phyloP scores from a whole-genome alignment of 2,329 filamentous ascomycete genomes.

The Nemania sp. region DNA sequence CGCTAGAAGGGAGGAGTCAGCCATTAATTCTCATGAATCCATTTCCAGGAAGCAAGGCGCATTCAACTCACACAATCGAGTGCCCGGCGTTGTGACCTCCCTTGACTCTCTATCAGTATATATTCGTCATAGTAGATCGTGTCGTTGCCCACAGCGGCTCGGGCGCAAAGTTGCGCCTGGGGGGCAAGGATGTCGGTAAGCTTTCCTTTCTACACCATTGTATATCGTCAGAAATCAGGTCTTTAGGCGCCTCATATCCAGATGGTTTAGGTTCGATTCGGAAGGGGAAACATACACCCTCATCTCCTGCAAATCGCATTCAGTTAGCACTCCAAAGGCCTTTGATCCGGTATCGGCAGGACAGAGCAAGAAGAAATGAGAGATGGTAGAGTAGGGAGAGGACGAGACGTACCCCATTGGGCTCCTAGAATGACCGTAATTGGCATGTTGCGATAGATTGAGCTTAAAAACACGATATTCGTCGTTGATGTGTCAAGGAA shows the following conservation, averaged over 20 bases:
- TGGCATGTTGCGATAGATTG: not conserved
- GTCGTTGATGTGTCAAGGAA: too few species aligned
- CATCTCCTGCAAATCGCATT: slow-evolving; percentile 24
- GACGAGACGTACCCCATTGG: slow-evolving; percentile 39
- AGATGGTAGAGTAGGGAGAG: not conserved
- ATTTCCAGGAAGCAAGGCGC: too few species aligned
- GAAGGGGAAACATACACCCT: slow-evolving; percentile 32
- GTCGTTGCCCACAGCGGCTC: slow-evolving; percentile 16
- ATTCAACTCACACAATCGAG: slow-evolving; percentile 34
- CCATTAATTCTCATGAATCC: slow-evolving; percentile 6
- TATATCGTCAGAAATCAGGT: not conserved
- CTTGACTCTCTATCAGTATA: not conserved
- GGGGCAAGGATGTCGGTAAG: slow-evolving; percentile 36
- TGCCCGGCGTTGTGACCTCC: slow-evolving; percentile 40
- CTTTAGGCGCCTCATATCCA: too few species aligned
- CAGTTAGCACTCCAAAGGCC: not conserved
- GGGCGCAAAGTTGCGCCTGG: slow-evolving; percentile 35
- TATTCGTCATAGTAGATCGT: not conserved
- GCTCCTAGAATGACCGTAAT: slow-evolving; percentile 38
- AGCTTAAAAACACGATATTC: too few species aligned
- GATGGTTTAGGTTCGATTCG: too few species aligned
- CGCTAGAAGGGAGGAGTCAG: slow-evolving; percentile 5
- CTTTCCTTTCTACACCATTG: slow-evolving; percentile 35
- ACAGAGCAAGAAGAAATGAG: not conserved
- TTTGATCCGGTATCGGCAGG: not conserved